Evolutionary conservation across 805 yeast species (phyloP), one percentile per base, ranked within the genome.

Genomic region (Yarrowia deformans): DNA sequence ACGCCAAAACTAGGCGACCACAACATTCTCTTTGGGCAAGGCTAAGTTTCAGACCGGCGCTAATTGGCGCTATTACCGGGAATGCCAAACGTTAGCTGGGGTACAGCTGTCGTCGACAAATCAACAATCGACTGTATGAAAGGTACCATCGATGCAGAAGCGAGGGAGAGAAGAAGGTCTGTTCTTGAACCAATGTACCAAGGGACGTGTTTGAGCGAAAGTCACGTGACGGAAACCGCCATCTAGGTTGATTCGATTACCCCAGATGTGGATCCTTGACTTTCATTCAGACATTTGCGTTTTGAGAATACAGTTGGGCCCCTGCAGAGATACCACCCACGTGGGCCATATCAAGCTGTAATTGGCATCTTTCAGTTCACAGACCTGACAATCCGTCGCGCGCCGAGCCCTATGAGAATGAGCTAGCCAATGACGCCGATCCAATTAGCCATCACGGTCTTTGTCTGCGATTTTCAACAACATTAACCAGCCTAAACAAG

Each of bases 311-410:
- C 14, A 49, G 39, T 32, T 49, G 54, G 39, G 19, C 54, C 39
- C 37, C 54, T 49, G 54, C 54, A 32, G 54, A 49, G 37, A 16
- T 32, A 4, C 35, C 5, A 9, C 58, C 60, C 60, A 54, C 60
- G 60, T 54, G 60, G 60, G 45, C 18, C 6, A 12, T 8, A 14
- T 13, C 13, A 18, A 5, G 45, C 34, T 39, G 35, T 54, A 34
- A 54, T 54, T 54, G 60, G 60, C 60, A 54, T 39, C 42, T n/a
- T 52, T 9, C 16, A 13, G 14, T 12, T 23, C 6, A n/a, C 6
- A 37, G 39, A 37, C 8, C 8, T 10, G 19, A 5, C 29, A 10
- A 34, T 9, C 56, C 42, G 42, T 35, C 60, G 43, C 45, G 18
- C 8, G 5, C 60, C 45, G 60, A 37, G 45, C 35, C 35, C 42